Percentiles rank a stretch among this genome's conserved stretches.
Evolutionary conservation across 805 yeast species (phyloP).

Genomic region (Limtongozyma cylindracea): DNA sequence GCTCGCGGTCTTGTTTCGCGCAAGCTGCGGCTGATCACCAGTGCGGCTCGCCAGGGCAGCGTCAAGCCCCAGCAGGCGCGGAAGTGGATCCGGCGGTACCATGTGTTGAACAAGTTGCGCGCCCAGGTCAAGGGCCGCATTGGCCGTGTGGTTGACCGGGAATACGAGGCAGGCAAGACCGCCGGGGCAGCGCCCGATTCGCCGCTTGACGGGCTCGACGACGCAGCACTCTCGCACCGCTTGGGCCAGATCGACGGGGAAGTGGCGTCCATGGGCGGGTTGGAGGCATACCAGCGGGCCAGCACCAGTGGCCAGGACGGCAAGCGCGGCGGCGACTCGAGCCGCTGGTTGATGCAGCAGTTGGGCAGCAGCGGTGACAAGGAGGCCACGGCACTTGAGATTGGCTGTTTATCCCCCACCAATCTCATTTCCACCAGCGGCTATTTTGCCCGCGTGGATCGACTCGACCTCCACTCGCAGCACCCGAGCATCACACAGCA

Average conservation of each 20-base stretch:
- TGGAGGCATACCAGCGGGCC: constrained; percentile 61
- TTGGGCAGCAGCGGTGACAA: constrained; percentile 10
- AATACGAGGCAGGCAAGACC: neutral
- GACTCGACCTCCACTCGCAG: constrained; percentile 69
- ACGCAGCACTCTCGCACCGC: neutral
- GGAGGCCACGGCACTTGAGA: constrained; percentile 35
- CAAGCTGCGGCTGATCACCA: constrained; percentile 8
- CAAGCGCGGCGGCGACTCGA: constrained; percentile 79
- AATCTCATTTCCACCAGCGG: constrained; percentile 42
- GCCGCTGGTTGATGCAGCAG: constrained; percentile 61
- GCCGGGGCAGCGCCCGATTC: no score
- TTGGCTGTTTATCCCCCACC: constrained; percentile 52
- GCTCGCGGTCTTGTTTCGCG: no score
- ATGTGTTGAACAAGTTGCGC: constrained; percentile 38
- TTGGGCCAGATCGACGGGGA: constrained; percentile 37
- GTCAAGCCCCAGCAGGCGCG: constrained; percentile 53
- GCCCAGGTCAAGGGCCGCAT: constrained; percentile 3
- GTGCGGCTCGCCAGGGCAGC: constrained; percentile 10
- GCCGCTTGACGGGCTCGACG: no score
- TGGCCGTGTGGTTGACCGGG: neutral
- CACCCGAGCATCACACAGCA: constrained; percentile 47
- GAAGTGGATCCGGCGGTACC: constrained; percentile 54
- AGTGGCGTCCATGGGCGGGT: constrained; percentile 43
- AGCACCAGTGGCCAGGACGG: constrained; percentile 63
- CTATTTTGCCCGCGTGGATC: constrained; percentile 20